phyloP scores from a whole-genome alignment of 495 filamentous ascomycete species.

The Penicillium diatomitis region DNA sequence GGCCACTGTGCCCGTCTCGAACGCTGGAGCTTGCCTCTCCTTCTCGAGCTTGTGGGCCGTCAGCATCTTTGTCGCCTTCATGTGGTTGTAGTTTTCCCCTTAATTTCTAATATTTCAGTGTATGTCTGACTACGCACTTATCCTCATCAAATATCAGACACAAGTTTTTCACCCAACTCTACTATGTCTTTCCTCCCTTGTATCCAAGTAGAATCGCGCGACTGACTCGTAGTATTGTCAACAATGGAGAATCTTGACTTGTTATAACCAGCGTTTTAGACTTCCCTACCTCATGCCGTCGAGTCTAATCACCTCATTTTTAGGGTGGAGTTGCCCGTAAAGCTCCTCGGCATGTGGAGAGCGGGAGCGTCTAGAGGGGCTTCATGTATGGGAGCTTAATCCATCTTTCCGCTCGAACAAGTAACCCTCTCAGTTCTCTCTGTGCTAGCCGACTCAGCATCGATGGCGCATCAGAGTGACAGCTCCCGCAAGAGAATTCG shows the following conservation, averaged over 20 bases:
- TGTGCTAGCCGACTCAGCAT: background rate
- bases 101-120: background rate
- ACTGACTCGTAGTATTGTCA: too few relatives aligned
- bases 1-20: background rate
- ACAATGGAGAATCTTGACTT: too few relatives aligned
- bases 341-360: background rate
- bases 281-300: too few relatives aligned
- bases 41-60: background rate
- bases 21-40: background rate
- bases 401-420: background rate
- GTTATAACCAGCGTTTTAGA: too few relatives aligned
- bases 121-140: background rate
- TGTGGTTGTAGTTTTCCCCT: background rate
- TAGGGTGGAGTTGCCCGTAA: too few relatives aligned
- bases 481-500: constrained; percentile 3
- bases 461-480: background rate
- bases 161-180: background rate
- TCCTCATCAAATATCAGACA: background rate
- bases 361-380: background rate
- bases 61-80: background rate
- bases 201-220: too few relatives aligned
- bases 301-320: too few relatives aligned
- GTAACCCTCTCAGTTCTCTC: too few relatives aligned
- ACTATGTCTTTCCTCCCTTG: too few relatives aligned
- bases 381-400: background rate